Evolutionary conservation across 2,329 filamentous ascomycete species (phyloP).

Genomic region (Ceratocystis cubensis): DNA sequence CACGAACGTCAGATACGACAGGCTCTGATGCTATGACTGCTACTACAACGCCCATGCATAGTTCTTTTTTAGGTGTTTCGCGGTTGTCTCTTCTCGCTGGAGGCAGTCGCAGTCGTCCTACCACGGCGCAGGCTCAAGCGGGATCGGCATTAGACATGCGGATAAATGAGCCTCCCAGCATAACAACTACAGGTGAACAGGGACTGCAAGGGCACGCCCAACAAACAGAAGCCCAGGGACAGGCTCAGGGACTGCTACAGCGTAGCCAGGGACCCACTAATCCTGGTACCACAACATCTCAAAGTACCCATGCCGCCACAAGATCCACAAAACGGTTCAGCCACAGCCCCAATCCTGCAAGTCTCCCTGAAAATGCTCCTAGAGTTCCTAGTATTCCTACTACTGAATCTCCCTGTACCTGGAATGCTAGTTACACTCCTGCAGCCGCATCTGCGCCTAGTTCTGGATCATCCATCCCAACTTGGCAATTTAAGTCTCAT

Average conservation of each 20-base stretch:
- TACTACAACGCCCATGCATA: constrained; percentile 1
- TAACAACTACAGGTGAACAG: background rate
- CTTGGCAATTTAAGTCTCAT: background rate
- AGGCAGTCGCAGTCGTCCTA: constrained; percentile 15
- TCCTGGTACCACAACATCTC: background rate
- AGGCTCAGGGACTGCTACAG: too few relatives aligned
- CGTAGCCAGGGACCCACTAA: background rate
- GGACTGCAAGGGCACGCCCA: background rate
- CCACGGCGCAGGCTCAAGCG: constrained; percentile 6
- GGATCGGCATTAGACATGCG: constrained; percentile 1
- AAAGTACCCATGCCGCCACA: background rate
- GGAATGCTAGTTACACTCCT: constrained; percentile 7
- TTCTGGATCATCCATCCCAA: background rate
- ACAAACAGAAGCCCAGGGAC: background rate
- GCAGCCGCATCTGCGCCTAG: background rate
- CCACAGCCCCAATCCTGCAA: background rate
- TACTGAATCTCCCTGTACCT: constrained; percentile 7
- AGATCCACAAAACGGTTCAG: background rate
- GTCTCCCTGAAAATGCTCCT: background rate
- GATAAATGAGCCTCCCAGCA: background rate
- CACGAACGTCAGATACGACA: background rate
- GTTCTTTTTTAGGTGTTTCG: constrained; percentile 21
- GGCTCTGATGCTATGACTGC: background rate
- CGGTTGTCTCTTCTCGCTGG: constrained; percentile 19
- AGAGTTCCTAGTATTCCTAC: background rate